phyloP scores from a whole-genome alignment of 768 basidiomycete species.

The Tephrocybe rancida region DNA sequence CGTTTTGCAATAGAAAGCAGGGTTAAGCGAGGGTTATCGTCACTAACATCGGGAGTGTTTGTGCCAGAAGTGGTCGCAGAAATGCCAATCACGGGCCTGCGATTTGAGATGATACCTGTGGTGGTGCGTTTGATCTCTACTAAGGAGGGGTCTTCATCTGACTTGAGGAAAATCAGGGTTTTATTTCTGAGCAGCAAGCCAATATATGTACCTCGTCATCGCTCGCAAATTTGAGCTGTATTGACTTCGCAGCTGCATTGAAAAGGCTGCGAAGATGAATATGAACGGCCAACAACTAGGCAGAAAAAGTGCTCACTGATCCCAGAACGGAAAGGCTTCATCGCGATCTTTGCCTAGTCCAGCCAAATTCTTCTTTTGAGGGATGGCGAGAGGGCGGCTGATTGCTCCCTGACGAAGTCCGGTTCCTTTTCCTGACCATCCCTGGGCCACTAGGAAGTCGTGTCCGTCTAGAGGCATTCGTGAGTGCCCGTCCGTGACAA shows the following conservation, averaged over 20 bases:
- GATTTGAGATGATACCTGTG: constrained; percentile 78
- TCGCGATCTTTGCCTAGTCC: constrained; percentile 94
- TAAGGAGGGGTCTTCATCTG: constrained; percentile 9
- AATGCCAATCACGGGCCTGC: constrained; percentile 55
- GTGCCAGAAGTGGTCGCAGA: constrained; percentile 49
- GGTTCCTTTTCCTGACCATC: constrained; percentile 86
- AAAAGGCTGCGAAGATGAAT: constrained; percentile 63
- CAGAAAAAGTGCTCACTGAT: constrained; percentile 67
- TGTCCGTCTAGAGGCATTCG: constrained; percentile 73
- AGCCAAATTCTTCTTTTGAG: constrained; percentile 82
- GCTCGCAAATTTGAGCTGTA: constrained; percentile 66
- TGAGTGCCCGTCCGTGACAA: background rate
- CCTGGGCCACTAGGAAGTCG: constrained; percentile 74
- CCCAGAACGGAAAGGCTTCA: constrained; percentile 97
- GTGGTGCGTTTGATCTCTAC: constrained; percentile 47
- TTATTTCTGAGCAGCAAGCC: background rate
- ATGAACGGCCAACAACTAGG: background rate
- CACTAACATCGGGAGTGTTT: constrained; percentile 36
- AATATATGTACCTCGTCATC: constrained; percentile 40
- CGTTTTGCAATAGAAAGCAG: constrained; percentile 71
- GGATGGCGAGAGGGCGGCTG: constrained; percentile 71
- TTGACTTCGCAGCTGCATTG: constrained; percentile 79
- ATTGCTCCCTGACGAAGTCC: constrained; percentile 87
- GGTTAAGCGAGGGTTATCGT: constrained; percentile 39
- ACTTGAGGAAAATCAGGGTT: constrained; percentile 5